phyloP scores from a whole-genome alignment of 257 asterid species.

The Solanum medicagineum region DNA sequence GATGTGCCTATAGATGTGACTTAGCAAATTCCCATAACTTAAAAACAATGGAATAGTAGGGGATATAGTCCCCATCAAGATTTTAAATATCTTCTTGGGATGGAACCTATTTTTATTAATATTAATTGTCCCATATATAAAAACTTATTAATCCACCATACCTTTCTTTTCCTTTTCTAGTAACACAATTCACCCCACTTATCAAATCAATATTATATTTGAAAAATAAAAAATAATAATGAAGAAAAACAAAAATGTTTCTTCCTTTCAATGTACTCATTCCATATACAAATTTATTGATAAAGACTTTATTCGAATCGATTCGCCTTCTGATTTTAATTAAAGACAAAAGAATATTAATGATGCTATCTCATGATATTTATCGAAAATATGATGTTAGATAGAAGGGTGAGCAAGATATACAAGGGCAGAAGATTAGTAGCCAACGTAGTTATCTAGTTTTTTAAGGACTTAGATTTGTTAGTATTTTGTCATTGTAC shows the following conservation, averaged over 20 bases:
- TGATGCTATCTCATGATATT: background rate
- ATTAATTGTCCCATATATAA: background rate
- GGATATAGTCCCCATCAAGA: background rate
- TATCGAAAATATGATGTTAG: background rate
- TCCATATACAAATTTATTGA: background rate
- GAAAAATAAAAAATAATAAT: background rate
- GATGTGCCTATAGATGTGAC: background rate
- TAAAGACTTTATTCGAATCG: background rate
- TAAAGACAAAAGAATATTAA: background rate
- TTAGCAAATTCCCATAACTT: background rate
- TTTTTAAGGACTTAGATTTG: background rate
- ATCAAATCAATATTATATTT: background rate
- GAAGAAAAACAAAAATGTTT: background rate
- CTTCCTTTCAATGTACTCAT: background rate
- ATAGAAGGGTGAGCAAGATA: background rate
- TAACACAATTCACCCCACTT: constrained; percentile 1
- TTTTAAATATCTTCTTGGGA: background rate
- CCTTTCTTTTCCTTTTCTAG: background rate
- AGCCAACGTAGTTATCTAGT: background rate
- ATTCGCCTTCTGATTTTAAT: background rate
- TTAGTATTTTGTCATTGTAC: background rate
- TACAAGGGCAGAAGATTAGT: background rate
- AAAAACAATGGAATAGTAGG: background rate
- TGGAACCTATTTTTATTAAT: constrained; percentile 1
- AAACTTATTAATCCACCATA: background rate